A percentile compares a stretch with the other conserved stretches of the same genome.
These are phyloP conservation scores for Pachyrhizus erosus DNA, from an alignment of 306 rosid genomes.

Conservation along the genomic window DNA sequence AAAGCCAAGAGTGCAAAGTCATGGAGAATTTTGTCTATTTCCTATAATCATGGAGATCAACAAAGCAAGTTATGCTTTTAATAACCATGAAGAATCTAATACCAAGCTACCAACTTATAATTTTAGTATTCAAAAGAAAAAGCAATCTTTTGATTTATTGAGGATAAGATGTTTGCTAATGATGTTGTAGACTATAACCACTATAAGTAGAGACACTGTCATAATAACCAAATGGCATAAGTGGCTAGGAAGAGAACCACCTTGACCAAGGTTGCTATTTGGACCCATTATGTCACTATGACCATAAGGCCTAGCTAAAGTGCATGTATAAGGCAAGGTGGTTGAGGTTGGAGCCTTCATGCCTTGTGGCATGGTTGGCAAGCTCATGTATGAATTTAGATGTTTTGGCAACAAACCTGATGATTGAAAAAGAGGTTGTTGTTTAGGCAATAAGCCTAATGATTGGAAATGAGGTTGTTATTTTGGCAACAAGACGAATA, in stretches of 20 bases:
- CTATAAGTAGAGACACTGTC: constrained; percentile 55
- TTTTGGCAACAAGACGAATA: constrained; percentile 58
- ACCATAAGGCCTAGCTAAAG: constrained; percentile 65
- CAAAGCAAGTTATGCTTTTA: constrained; percentile 44
- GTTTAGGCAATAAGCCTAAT: constrained; percentile 58
- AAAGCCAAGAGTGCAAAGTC: constrained; percentile 39
- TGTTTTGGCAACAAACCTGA: constrained; percentile 62
- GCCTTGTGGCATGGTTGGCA: constrained; percentile 59
- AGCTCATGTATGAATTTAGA: constrained; percentile 55
- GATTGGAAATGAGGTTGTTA: constrained; percentile 56
- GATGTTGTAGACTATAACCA: constrained; percentile 64
- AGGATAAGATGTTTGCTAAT: constrained; percentile 62
- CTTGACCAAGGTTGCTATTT: constrained; percentile 55
- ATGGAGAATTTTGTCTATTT: no score
- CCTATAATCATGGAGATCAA: constrained; percentile 40
- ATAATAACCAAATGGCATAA: constrained; percentile 54
- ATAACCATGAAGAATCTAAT: constrained; percentile 44
- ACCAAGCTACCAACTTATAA: constrained; percentile 43
- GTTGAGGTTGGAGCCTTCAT: constrained; percentile 60
- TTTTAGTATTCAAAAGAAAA: constrained; percentile 40
- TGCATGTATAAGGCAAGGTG: constrained; percentile 54
- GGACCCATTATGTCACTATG: constrained; percentile 64
- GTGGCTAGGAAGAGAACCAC: constrained; percentile 57
- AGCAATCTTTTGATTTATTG: constrained; percentile 52
- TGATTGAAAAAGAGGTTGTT: constrained; percentile 54